These are phyloP conservation scores for Paraurostyla sp. DNA, from an alignment of 73 alveolate species.

Conservation along the genomic window DNA sequence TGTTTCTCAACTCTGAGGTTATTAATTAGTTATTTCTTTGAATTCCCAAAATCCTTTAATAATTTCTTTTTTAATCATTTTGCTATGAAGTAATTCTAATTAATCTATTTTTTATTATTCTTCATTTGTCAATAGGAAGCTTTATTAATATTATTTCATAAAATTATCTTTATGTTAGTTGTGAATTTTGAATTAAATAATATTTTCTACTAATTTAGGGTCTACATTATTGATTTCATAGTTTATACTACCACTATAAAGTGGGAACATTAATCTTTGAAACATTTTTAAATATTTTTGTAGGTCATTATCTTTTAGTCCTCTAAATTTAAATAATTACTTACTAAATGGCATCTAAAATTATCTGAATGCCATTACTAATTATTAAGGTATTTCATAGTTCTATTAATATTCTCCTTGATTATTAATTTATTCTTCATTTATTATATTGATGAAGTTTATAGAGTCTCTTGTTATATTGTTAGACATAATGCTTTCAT, in stretches of 20 bases:
- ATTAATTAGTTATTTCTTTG: background rate
- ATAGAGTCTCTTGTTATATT: no score
- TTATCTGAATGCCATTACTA: background rate
- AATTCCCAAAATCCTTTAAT: conserved; percentile 51
- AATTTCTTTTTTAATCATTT: background rate
- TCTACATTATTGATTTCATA: no score
- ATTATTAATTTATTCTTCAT: background rate
- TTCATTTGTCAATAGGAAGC: background rate
- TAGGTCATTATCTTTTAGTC: background rate
- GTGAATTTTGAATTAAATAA: no score
- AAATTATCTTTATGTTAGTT: no score
- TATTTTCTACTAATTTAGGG: no score
- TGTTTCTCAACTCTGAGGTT: conserved; percentile 44
- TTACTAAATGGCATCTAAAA: background rate
- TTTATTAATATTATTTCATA: no score
- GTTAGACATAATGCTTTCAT: no score
- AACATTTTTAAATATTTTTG: background rate
- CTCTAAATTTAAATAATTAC: background rate
- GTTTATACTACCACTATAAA: background rate
- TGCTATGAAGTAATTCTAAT: background rate
- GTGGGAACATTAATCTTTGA: background rate
- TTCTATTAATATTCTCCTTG: background rate
- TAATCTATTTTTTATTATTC: background rate
- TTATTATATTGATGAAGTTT: background rate
- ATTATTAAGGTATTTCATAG: background rate